These are phyloP conservation scores for Limnanthes douglasii DNA, from an alignment of 345 rosid genomes.

Conservation along the genomic window DNA sequence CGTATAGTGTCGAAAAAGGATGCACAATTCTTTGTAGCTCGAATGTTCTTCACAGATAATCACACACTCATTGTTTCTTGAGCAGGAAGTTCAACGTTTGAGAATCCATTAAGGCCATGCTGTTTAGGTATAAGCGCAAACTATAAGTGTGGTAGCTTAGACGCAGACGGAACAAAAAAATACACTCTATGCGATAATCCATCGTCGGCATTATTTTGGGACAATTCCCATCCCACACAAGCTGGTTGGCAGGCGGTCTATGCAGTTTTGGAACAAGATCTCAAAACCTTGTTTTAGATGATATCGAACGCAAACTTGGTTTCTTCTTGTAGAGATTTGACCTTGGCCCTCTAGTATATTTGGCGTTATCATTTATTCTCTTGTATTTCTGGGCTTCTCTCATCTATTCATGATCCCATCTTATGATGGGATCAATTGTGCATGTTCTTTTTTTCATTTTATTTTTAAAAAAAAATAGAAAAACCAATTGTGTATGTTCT, in stretches of 20 bases:
- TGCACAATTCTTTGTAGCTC: no score
- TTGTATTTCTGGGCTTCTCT: no score
- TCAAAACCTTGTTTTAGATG: constrained; percentile 10
- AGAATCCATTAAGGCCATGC: constrained; percentile 43
- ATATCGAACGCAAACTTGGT: no score
- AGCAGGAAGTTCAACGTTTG: constrained; percentile 23
- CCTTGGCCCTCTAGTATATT: no score
- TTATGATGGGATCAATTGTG: no score
- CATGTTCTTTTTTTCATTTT: no score
- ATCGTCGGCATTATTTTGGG: constrained; percentile 38
- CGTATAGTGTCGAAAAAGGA: no score
- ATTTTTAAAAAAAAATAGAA: no score
- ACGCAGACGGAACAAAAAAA: constrained; percentile 19
- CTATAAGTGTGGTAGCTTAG: constrained; percentile 26
- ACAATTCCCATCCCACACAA: constrained; percentile 31
- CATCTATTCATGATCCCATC: no score
- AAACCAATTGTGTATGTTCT: no score
- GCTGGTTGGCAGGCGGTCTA: constrained; percentile 36
- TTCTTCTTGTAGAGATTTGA: no score
- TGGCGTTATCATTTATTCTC: no score
- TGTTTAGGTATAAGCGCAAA: constrained; percentile 19
- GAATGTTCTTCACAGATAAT: background rate
- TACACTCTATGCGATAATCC: constrained; percentile 30
- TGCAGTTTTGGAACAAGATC: constrained; percentile 14
- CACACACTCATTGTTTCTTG: background rate